Percentiles rank a stretch among this genome's conserved stretches.
These are phyloP conservation scores for Umbelopsis isabellina DNA, from an alignment of 192 early-diverging fungal genomes.

Conservation along the genomic window DNA sequence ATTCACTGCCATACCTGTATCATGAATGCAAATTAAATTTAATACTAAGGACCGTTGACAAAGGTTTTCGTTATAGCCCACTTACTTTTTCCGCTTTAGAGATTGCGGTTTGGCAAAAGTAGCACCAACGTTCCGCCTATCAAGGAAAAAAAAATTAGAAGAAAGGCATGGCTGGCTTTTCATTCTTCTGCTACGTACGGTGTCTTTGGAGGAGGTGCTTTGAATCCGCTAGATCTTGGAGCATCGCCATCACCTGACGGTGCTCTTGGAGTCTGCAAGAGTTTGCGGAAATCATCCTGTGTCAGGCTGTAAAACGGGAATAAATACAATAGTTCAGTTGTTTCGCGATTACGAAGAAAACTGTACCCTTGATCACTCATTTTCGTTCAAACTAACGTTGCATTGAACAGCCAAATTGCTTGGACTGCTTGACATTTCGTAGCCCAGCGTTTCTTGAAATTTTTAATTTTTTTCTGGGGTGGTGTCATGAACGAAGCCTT, in stretches of 20 bases:
- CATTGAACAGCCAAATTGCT: not conserved
- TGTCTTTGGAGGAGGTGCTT: conserved; percentile 31
- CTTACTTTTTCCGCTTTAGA: conserved; percentile 48
- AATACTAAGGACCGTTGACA: conserved; percentile 27
- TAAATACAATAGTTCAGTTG: not conserved
- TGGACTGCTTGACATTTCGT: not conserved
- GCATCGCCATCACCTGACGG: conserved; percentile 30
- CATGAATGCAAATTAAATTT: conserved; percentile 21
- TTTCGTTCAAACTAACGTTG: not conserved
- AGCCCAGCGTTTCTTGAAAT: too few species aligned
- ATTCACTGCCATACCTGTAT: conserved; percentile 5
- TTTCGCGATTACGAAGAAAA: not conserved
- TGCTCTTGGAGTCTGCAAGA: conserved; percentile 71
- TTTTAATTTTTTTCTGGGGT: too few species aligned
- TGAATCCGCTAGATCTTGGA: conserved; percentile 29
- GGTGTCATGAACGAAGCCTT: too few species aligned
- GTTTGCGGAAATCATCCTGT: conserved; percentile 82
- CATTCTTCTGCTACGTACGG: conserved; percentile 29
- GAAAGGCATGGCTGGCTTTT: not conserved
- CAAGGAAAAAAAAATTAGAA: conserved; percentile 11
- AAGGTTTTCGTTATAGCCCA: not conserved
- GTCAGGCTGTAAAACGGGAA: conserved; percentile 47
- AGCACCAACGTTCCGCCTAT: conserved; percentile 41
- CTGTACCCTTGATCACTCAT: conserved; percentile 10
- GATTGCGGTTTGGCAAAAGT: conserved; percentile 52